Base-by-base conservation (phyloP, 2,329 filamentous ascomycete genomes). In the Sarocladium oryzae region DNA sequence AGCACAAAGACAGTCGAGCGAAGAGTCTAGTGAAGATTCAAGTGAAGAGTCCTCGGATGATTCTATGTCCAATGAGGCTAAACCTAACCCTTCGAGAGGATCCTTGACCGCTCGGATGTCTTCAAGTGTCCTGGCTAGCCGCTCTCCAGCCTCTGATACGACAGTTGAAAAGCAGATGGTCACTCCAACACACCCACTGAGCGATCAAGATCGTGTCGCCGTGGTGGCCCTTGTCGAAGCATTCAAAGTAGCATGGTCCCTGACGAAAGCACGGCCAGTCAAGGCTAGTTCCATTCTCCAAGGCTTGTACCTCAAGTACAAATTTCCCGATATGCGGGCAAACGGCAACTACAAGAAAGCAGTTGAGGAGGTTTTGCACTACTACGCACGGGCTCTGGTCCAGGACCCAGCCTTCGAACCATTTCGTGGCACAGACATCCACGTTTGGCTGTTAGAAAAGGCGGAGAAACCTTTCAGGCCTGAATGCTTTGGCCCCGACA, bases 301-400 rank as follows among this genome's bases (percentile, higher is more conserved):
- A 41, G 60, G 57, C n/a, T 26, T 70, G 2, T 70, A 66, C 54
- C 63, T 64, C 18, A 52, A 49, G 20, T 66, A 66, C 55, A 61
- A 55, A 26, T 64, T 69, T 24, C 64, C 65, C 2, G 46, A 49
- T 13, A 36, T 36, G 20, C 7, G 50, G 24, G 24, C 21, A 10
- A 10, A 13, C 4, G 66, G 61, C 18, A 60, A 63, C n/a, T 72
- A 74, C 57, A 72, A 62, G 43, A 66, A 78, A 9, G 67, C 66
- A 2, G 61, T 67, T 2, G 52, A 62, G 33, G 71, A 77, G 33
- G 58, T 78, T 2, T 58, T 75, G 2, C 64, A 69, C 11, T 78
- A 74, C 54, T 73, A 75, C 50, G 67, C 74, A 1, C 56, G 56
- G 4, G 67, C 68, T 5, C 63, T 81, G 5, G 55, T 73, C 1